Evolutionary conservation across 345 rosid genomes (phyloP).

Genomic region (Euclidium syriacum): DNA sequence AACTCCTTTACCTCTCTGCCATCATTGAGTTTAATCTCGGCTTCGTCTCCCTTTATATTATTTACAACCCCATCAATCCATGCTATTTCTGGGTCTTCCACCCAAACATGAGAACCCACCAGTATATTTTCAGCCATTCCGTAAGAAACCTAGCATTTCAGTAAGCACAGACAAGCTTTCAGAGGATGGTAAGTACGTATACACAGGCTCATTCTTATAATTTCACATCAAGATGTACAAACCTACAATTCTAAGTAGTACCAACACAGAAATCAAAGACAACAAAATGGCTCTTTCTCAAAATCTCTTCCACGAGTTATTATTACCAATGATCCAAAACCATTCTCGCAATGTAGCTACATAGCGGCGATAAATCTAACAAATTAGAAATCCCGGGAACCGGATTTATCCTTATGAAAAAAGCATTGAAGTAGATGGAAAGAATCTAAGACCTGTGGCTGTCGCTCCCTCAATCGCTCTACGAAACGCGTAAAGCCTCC

Average conservation of each 20-base stretch:
- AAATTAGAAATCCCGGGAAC: neutral
- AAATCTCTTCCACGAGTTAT: neutral
- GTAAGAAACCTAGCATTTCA: slow-evolving; percentile 25
- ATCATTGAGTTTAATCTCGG: slow-evolving; percentile 47
- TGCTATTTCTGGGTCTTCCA: slow-evolving; percentile 52
- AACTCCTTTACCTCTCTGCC: slow-evolving; percentile 43
- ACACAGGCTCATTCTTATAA: neutral
- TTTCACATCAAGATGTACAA: neutral
- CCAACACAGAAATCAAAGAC: neutral
- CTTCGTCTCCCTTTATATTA: slow-evolving; percentile 47
- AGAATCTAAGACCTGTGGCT: neutral
- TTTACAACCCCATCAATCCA: slow-evolving; percentile 73
- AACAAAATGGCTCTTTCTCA: neutral
- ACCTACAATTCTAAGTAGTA: neutral
- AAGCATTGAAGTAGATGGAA: neutral
- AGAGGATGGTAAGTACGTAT: neutral
- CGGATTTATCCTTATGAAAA: neutral
- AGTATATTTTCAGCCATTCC: slow-evolving; percentile 37
- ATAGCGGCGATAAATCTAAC: neutral
- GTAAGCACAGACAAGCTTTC: slow-evolving; percentile 3
- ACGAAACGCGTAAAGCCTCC: neutral
- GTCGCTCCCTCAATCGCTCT: neutral
- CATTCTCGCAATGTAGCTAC: slow-evolving; percentile 11
- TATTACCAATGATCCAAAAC: neutral
- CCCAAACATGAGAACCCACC: slow-evolving; percentile 74